Base-by-base conservation (phyloP, 2,329 filamentous ascomycete species). In the Xylariaceae sp. region DNA sequence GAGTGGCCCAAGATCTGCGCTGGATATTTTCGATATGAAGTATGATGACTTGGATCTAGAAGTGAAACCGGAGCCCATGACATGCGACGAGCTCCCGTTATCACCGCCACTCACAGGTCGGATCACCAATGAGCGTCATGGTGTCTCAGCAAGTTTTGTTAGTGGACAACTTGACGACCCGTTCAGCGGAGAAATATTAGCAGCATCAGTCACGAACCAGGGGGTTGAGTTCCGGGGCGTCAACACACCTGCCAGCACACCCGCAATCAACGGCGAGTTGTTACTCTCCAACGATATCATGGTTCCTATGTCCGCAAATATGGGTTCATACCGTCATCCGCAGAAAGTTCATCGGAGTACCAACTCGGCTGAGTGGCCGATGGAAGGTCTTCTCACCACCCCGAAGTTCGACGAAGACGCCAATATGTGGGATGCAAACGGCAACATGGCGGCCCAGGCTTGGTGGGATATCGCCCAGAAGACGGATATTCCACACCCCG, bases 351-450 rank as follows among this genome's bases (percentile, higher is more conserved):
- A 53, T 34, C 59, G 15, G 50, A 67, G 64, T 55, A 66, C 67
- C 3, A 70, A 67, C 59, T 70, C 69, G 9, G 71, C 69, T 3
- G 67, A 73, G 61, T 73, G 71, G 71, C 71, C 71, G 3, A 66
- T 67, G 57, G 69, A 71, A 44, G 71, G 69, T 4, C 60, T 71
- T 7, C 64, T 72, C 2, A 67, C 65, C 1, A 66, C 68, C 30
- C 60, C 60, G 9, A 58, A 58, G n/a, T 62, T 58, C 55, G 9
- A 34, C 15, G 61, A 65, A 3, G 53, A 55, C 50, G 3, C 51
- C 1, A 56, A 37, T 18, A 44, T 64, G 9, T 66, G 65, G 55
- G 67, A 71, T 18, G 57, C 57, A 7, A 47, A 45, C 54, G 48
- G 59, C 10, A 45, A 15, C 23, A 52, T 68, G 13, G 15, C 60